These are phyloP conservation scores for Lactifluus echinatus DNA, from an alignment of 768 basidiomycete species.

Conservation along the genomic window DNA sequence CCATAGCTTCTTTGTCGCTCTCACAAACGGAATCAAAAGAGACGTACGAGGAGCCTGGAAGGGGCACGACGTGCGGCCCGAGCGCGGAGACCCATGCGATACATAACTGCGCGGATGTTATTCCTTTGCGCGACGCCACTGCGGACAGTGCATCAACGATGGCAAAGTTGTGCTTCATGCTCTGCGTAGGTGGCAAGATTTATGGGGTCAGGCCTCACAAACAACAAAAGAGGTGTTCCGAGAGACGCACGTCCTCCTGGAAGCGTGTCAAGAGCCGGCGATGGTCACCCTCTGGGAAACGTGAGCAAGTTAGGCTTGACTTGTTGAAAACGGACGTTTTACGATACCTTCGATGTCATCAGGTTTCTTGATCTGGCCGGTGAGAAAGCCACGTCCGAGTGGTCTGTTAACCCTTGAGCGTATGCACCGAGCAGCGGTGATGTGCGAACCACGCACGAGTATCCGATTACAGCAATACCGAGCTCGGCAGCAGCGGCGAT, in stretches of 20 bases:
- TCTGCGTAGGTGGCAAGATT: constrained; percentile 20
- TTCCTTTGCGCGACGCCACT: constrained; percentile 35
- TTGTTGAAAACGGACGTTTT: too few relatives aligned
- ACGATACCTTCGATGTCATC: constrained; percentile 27
- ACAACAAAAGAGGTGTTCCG: constrained; percentile 12
- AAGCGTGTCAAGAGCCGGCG: constrained; percentile 30
- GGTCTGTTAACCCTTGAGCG: constrained; percentile 30
- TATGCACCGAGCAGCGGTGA: neutral
- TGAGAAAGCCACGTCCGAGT: constrained; percentile 45
- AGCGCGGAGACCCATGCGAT: constrained; percentile 33
- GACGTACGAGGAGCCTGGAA: constrained; percentile 39
- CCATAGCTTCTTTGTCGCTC: too few relatives aligned
- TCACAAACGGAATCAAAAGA: neutral
- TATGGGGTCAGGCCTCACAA: neutral
- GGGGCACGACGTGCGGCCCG: constrained; percentile 35
- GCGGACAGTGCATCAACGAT: constrained; percentile 34
- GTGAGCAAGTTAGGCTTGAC: neutral
- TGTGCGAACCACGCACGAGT: constrained; percentile 35
- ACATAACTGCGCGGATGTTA: constrained; percentile 33
- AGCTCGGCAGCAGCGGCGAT: constrained; percentile 46
- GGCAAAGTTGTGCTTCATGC: constrained; percentile 34
- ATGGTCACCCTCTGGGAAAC: constrained; percentile 29
- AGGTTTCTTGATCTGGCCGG: constrained; percentile 37
- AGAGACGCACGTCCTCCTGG: constrained; percentile 28
- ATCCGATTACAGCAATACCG: constrained; percentile 51